A percentile compares a stretch with the other conserved stretches of the same genome.
Conservation (phyloP, 78 protist genomes). For the Kipferlia bialata region DNA sequence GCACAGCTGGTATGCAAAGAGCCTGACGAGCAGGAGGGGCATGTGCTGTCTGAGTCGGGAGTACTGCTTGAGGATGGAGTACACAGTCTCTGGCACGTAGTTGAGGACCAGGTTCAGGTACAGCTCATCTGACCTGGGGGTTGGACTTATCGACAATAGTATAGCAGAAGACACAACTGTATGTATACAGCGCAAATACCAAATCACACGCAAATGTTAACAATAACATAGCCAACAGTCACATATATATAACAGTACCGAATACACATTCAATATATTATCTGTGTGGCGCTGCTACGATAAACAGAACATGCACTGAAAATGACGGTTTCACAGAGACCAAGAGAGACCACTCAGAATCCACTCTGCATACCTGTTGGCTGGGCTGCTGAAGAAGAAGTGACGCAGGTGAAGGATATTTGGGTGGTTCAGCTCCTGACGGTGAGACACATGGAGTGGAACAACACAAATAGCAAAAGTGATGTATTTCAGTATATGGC, state of each 20-base stretch:
- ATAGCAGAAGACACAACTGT: background rate
- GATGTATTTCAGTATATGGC: no score
- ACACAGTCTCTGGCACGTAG: conserved; percentile 89
- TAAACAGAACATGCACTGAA: no score
- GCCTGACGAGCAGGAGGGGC: conserved; percentile 67
- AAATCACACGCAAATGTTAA: no score
- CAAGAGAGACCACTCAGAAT: background rate
- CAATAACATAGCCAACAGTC: no score
- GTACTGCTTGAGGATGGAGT: conserved; percentile 55
- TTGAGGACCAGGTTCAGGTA: conserved; percentile 93
- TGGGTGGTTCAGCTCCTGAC: conserved; percentile 49
- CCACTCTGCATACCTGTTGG: background rate
- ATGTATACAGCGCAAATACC: background rate
- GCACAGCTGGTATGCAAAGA: conserved; percentile 71
- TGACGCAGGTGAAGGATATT: conserved; percentile 73
- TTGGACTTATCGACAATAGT: no score
- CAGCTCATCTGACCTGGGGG: conserved; percentile 61
- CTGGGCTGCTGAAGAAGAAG: conserved; percentile 72
- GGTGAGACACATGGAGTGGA: no score
- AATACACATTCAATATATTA: no score
- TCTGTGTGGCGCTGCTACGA: no score
- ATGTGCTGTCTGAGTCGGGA: conserved; percentile 49
- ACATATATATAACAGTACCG: no score
- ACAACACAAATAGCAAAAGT: no score
- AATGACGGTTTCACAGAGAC: background rate